Base-by-base conservation (phyloP, 2,329 filamentous ascomycete species). In the Trichophyton rubrum region DNA sequence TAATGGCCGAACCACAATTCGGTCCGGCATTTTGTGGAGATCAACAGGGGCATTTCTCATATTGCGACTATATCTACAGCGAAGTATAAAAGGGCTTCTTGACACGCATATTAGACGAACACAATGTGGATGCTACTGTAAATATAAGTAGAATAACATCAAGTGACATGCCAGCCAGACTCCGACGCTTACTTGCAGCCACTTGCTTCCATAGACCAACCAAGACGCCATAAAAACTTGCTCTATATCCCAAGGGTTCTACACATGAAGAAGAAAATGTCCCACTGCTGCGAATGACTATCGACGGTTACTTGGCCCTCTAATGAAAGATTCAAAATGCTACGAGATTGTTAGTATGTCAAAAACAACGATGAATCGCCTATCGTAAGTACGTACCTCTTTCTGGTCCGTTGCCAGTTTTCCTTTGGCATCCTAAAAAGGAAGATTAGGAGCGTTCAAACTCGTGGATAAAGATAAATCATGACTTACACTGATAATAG, bases 401-500 rank as follows among this genome's bases (percentile, higher is more conserved):
- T 86, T 85, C 72, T 92, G 85, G 68, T 96, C 90, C 83, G 75
- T 77, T 61, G 76, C 75, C 64, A 78, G 64, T 65, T 76, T 78
- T 49, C 76, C 76, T 65, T 75, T 71, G 62, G 75, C 76, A 69
- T 78, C 75, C 73, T 75, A 13, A 38, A 38, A 38, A 40, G 2
- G 24, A n/a, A 17, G 17, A 51, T 64, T 45, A 61, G 58, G 3
- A 47, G 20, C 6, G 20, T 7, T 9, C 15, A n/a, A 22, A 55
- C 20, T 9, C n/a, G 7, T 15, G 20, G 6, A n/a, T 3, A 17
- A 35, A 20, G 15, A 15, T 62, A 67, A 59, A 68, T 63, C 59
- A 61, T 35, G 13, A 24, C 76, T 55, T 71, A 79, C 87, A 68
- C 87, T 84, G 65, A 99, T 88, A 64, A 99, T 96, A 9, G 93